Evolutionary conservation across 768 basidiomycete genomes (phyloP).

Genomic region (Pleurotus sapidus): DNA sequence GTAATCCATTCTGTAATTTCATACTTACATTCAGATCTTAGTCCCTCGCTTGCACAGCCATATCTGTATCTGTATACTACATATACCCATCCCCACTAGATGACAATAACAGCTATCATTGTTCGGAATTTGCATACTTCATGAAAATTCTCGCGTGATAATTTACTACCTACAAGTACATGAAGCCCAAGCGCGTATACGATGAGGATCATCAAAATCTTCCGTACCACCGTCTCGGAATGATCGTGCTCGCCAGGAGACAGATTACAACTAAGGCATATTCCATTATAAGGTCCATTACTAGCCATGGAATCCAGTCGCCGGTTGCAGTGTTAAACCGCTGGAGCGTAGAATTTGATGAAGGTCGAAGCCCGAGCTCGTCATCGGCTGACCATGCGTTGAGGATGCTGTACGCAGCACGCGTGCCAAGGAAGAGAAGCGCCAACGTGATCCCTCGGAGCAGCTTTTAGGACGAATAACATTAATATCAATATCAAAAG

Average conservation of each 20-base stretch:
- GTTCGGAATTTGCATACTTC: too few species aligned
- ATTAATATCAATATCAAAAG: background rate
- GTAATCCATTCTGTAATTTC: too few species aligned
- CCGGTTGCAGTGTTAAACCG: constrained; percentile 58
- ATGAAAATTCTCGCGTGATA: too few species aligned
- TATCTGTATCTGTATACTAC: too few species aligned
- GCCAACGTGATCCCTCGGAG: constrained; percentile 51
- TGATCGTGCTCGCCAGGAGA: constrained; percentile 41
- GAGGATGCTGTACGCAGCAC: constrained; percentile 56
- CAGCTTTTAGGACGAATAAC: constrained; percentile 35
- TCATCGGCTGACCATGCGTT: constrained; percentile 55
- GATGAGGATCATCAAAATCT: background rate
- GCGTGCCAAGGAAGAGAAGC: constrained; percentile 58
- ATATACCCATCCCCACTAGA: too few species aligned
- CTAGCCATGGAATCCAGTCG: constrained; percentile 54
- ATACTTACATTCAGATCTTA: too few species aligned
- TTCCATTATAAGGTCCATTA: constrained; percentile 62
- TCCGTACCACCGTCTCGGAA: constrained; percentile 13
- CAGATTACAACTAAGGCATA: constrained; percentile 47
- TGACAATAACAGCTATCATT: too few species aligned
- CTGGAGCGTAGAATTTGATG: constrained; percentile 40
- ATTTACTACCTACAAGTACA: too few species aligned
- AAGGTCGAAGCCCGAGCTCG: constrained; percentile 32
- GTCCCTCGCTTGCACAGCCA: too few species aligned
- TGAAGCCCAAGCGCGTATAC: too few species aligned